Evolutionary conservation across 148 eudicot species (phyloP).

Genomic region (Silene uniflora): DNA sequence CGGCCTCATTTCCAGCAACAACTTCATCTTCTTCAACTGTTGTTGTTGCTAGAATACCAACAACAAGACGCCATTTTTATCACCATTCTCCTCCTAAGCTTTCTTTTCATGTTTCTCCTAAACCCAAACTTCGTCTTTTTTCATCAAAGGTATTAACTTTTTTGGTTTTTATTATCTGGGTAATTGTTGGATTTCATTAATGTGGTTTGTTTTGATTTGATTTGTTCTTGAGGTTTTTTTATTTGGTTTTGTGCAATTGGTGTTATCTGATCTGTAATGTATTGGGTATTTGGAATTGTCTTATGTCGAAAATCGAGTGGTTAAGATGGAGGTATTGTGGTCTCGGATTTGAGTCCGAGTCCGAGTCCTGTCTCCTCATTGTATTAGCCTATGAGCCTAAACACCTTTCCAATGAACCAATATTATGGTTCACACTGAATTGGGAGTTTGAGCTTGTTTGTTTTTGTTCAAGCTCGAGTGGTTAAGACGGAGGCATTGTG

Average conservation of each 20-base stretch:
- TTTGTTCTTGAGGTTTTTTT: neutral
- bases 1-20: neutral
- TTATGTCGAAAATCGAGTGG: too few relatives aligned
- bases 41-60: neutral
- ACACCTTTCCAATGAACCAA: too few relatives aligned
- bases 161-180: neutral
- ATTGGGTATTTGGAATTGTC: too few relatives aligned
- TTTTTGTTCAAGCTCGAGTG: too few relatives aligned
- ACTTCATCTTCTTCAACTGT: neutral
- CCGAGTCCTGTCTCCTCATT: too few relatives aligned
- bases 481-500: too few relatives aligned
- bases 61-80: neutral
- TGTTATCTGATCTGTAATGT: neutral
- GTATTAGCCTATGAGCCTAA: too few relatives aligned
- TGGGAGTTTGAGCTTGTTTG: too few relatives aligned
- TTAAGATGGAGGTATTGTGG: too few relatives aligned
- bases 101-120: slow-evolving; percentile 37
- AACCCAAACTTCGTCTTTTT: slow-evolving; percentile 38
- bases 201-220: neutral
- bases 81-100: slow-evolving; percentile 27
- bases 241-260: slow-evolving; percentile 7
- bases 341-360: too few relatives aligned
- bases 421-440: too few relatives aligned
- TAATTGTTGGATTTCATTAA: neutral
- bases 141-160: neutral